Base-by-base conservation (phyloP, 768 basidiomycete genomes). In the Tricholoma saponaceum region DNA sequence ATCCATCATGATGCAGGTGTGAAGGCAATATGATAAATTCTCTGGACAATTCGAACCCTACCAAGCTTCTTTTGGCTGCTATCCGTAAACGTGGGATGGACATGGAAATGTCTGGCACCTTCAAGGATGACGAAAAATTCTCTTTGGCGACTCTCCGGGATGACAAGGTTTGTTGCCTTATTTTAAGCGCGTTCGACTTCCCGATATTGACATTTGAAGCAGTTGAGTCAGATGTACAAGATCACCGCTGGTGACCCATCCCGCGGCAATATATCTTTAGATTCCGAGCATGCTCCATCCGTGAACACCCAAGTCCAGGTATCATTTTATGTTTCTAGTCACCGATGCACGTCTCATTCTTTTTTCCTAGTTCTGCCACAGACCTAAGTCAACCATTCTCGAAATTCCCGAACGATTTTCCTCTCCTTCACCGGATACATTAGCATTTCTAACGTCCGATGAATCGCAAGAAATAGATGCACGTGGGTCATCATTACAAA, bases 181-280 rank as follows among this genome's bases (percentile, higher is more conserved):
- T 37, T 43, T 12, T 22, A 43, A 20, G 13, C 10, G 16, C 52
- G 13, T 33, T 32, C 7, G 14, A 35, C 35, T 52, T 51, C 47
- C 37, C 20, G 16, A 6, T 43, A n/a, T 62, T 28, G 58, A 20
- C 47, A 26, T 12, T 13, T 25, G 53, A 33, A 28, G 8, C 53
- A 85, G 81, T 60, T 80, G 2, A 63, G 66, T 20, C 77, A 79
- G 47, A 73, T 86, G 37, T 81, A 81, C 63, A 77, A 72, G 55
- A 84, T 92, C 57, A 83, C 77, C 22, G 85, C 89, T 0, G 90
- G 90, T 3, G 88, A 87, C 64, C 89, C 87, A 1, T 83, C 83
- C 14, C 79, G 85, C 5, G 90, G 90, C 2, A 77, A 79, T 3
- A 76, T 91, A 13, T 82, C 89, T 0, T 72, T 92, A 0, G 81